phyloP scores from a whole-genome alignment of 371 early-diverging fungal species.

The Mucor irregularis region DNA sequence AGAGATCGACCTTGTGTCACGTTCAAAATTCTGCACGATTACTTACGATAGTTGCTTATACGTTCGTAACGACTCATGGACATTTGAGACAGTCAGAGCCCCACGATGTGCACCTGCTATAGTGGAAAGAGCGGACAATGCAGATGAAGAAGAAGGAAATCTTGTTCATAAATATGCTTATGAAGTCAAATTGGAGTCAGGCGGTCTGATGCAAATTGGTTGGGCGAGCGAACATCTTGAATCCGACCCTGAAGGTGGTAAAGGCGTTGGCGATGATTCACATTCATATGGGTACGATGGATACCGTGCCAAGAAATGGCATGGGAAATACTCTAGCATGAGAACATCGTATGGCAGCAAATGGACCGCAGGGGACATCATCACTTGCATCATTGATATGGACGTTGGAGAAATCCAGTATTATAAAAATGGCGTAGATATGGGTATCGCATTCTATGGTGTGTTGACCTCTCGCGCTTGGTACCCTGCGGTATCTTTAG shows the following conservation, averaged over 20 bases:
- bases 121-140: not conserved
- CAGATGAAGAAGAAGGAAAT: not conserved
- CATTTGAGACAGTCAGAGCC: conserved; percentile 66
- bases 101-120: conserved; percentile 36
- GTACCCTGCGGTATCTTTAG: conserved; percentile 57
- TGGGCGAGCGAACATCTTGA: conserved; percentile 58
- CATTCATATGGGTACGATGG: conserved; percentile 77
- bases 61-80: conserved; percentile 61
- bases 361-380: conserved; percentile 65
- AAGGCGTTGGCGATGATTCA: conserved; percentile 72
- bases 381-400: conserved; percentile 66
- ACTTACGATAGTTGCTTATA: conserved; percentile 34
- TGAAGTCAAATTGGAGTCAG: conserved; percentile 59
- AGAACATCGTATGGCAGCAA: conserved; percentile 53
- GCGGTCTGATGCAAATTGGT: conserved; percentile 74
- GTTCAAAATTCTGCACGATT: conserved; percentile 38
- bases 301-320: conserved; percentile 68
- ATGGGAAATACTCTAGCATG: conserved; percentile 41
- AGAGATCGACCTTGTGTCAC: conserved; percentile 30
- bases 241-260: conserved; percentile 71
- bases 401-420: conserved; percentile 56
- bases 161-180: conserved; percentile 52
- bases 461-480: conserved; percentile 43
- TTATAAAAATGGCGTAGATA: conserved; percentile 58
- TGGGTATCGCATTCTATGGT: conserved; percentile 71